A percentile compares a stretch with the other conserved stretches of the same genome.
Conservation (phyloP, 176 grass and related monocot species). For the Musa beccarii region DNA sequence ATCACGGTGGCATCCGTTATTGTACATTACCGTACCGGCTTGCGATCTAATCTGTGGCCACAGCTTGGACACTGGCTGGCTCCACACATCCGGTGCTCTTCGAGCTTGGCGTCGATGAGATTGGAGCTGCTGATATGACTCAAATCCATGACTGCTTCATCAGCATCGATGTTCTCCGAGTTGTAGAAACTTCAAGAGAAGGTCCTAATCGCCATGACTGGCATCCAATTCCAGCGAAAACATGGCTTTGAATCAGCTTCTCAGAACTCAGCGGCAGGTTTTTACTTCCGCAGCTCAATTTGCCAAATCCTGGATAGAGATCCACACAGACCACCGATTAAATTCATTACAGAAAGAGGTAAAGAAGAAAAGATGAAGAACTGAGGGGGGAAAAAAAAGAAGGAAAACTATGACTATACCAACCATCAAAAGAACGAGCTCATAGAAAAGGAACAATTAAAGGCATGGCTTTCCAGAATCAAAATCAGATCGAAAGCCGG, state of each 20-base stretch:
- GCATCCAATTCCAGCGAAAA: no score
- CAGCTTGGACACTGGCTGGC: slow-evolving; percentile 80
- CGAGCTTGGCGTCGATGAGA: slow-evolving; percentile 86
- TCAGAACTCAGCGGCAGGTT: neutral
- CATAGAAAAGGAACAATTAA: no score
- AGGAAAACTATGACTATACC: neutral
- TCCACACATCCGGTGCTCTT: slow-evolving; percentile 76
- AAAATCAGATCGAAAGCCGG: no score
- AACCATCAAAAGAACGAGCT: no score
- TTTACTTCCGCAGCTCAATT: neutral
- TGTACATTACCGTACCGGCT: slow-evolving; percentile 39
- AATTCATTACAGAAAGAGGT: neutral
- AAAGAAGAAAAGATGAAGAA: neutral
- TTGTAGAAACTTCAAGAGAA: neutral
- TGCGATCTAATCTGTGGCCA: slow-evolving; percentile 72
- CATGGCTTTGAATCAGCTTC: no score
- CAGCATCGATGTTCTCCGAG: neutral
- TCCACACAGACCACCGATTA: no score
- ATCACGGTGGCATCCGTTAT: neutral
- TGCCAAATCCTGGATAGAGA: no score
- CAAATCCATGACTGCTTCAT: slow-evolving; percentile 47
- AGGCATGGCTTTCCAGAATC: no score
- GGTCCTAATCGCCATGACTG: no score
- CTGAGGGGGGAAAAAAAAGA: neutral
- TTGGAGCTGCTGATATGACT: slow-evolving; percentile 61